Conservation (phyloP, 192 early-diverging fungal genomes). For the Neocallimastix lanati region DNA sequence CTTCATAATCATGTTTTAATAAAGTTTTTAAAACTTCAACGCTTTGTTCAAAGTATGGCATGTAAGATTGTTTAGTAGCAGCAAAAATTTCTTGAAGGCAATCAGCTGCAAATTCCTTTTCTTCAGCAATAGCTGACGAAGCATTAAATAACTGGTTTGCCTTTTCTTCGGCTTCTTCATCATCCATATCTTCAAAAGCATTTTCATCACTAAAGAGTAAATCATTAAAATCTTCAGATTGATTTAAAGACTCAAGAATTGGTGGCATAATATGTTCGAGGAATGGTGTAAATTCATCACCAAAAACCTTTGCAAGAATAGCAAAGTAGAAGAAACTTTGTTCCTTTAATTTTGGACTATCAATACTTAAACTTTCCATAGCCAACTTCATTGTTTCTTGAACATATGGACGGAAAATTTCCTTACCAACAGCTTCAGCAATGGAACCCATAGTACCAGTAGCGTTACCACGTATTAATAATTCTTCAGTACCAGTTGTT, state of each 20-base stretch:
- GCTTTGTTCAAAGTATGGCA: constrained; percentile 65
- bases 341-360: constrained; percentile 56
- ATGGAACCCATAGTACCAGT: constrained; percentile 68
- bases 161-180: constrained; percentile 18
- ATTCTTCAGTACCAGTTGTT: constrained; percentile 40
- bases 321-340: constrained; percentile 77
- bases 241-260: constrained; percentile 55
- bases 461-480: constrained; percentile 64
- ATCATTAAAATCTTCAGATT: constrained; percentile 32
- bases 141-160: constrained; percentile 18
- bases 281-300: constrained; percentile 64
- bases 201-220: background rate
- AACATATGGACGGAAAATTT: constrained; percentile 57
- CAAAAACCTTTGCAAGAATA: constrained; percentile 59
- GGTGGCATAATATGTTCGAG: constrained; percentile 57
- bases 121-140: constrained; percentile 68
- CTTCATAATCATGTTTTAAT: constrained; percentile 58
- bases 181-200: constrained; percentile 9
- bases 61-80: constrained; percentile 47
- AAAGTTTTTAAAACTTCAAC: constrained; percentile 46
- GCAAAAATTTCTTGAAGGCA: constrained; percentile 73
- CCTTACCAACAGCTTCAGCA: constrained; percentile 71
- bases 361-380: constrained; percentile 54
- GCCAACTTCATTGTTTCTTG: constrained; percentile 56
- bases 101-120: constrained; percentile 83